Percentiles rank a stretch among this genome's conserved stretches.
phyloP scores from a whole-genome alignment of 306 rosid species.

The Malus fusca region DNA sequence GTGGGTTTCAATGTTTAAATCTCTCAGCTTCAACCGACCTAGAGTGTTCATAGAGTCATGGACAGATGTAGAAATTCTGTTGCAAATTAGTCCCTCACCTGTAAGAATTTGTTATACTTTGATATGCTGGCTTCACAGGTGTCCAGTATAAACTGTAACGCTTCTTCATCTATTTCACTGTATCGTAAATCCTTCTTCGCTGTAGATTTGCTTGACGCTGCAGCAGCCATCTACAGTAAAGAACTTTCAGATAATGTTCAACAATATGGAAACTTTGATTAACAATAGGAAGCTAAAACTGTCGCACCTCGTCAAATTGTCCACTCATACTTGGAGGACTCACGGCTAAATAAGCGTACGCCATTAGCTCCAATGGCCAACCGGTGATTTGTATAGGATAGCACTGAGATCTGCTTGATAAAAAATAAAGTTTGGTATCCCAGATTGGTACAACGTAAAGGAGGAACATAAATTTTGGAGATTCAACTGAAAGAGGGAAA shows the following conservation, averaged over 20 bases:
- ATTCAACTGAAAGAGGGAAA: neutral
- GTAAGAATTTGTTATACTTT: slow-evolving; percentile 77
- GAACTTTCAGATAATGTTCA: slow-evolving; percentile 14
- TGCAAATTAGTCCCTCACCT: slow-evolving; percentile 37
- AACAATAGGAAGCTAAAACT: neutral
- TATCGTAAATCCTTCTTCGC: slow-evolving; percentile 57
- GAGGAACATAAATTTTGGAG: neutral
- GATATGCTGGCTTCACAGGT: slow-evolving; percentile 86
- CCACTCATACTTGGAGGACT: slow-evolving; percentile 80
- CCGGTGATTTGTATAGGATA: slow-evolving; percentile 84
- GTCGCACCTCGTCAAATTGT: slow-evolving; percentile 71
- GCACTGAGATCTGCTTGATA: slow-evolving; percentile 64
- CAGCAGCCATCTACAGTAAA: slow-evolving; percentile 74
- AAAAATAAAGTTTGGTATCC: slow-evolving; percentile 4
- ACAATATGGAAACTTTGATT: neutral
- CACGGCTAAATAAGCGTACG: slow-evolving; percentile 82
- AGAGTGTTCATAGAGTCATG: neutral
- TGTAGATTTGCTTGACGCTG: slow-evolving; percentile 60
- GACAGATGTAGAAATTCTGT: neutral
- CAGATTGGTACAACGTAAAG: neutral
- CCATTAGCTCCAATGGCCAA: slow-evolving; percentile 88
- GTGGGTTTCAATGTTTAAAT: neutral
- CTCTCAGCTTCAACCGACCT: neutral
- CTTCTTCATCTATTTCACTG: slow-evolving; percentile 83
- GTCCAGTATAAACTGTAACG: slow-evolving; percentile 72